Percentiles rank a stretch among this genome's conserved stretches.
phyloP scores from a whole-genome alignment of 441 rosid species.

The Jatropha multifida region DNA sequence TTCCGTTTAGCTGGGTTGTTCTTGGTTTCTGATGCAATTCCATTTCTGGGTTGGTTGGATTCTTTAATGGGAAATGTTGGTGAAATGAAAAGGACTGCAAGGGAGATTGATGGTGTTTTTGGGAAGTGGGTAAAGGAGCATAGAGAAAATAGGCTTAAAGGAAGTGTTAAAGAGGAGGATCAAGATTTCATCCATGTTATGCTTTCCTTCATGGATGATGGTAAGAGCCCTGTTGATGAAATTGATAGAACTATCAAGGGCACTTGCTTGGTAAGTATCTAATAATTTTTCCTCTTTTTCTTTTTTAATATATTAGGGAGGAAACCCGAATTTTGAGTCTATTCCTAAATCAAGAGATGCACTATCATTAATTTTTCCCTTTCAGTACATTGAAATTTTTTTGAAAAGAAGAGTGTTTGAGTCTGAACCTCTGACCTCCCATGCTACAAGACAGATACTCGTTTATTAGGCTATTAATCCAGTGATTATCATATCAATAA shows the following conservation, averaged over 20 bases:
- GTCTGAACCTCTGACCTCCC: too few relatives aligned
- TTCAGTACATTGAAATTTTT: too few relatives aligned
- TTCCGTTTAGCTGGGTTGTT: constrained; percentile 25
- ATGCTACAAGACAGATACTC: too few relatives aligned
- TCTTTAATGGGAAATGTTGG: constrained; percentile 23
- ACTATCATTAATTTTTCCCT: too few relatives aligned
- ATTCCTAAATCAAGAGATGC: too few relatives aligned
- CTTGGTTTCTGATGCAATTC: constrained; percentile 32
- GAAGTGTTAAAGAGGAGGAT: constrained; percentile 19
- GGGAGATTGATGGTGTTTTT: constrained; percentile 32
- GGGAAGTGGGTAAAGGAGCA: constrained; percentile 37
- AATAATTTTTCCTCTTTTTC: background rate
- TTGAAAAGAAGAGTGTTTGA: too few relatives aligned
- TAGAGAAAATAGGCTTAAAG: constrained; percentile 18
- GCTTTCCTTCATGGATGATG: constrained; percentile 34
- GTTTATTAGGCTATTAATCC: too few relatives aligned
- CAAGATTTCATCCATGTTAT: constrained; percentile 38
- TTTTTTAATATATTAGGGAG: too few relatives aligned
- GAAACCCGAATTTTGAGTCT: too few relatives aligned
- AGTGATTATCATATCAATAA: too few relatives aligned
- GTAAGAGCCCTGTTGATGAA: constrained; percentile 23
- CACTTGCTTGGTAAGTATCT: constrained; percentile 36
- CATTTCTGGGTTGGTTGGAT: constrained; percentile 43
- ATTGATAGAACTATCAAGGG: constrained; percentile 32
- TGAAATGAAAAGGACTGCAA: constrained; percentile 34